These are phyloP conservation scores for Sclerotiophoma versabilis DNA, from an alignment of 2,329 filamentous ascomycete species.

Conservation along the genomic window DNA sequence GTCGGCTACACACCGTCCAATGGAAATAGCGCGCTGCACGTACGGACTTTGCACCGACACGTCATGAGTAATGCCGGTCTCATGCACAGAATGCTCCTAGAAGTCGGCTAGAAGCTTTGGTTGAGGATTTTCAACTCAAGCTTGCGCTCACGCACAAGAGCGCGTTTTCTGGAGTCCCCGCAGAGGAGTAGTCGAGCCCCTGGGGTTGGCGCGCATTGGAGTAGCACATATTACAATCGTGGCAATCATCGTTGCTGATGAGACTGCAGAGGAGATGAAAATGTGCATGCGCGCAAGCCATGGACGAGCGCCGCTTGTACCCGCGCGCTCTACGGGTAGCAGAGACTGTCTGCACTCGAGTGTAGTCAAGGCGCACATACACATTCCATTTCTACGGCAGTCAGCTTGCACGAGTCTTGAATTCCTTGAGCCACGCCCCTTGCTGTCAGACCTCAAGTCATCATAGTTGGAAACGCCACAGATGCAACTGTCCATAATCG, in stretches of 20 bases:
- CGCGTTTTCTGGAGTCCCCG: neutral
- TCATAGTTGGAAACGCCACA: constrained; percentile 16
- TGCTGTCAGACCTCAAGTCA: constrained; percentile 5
- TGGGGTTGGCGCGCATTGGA: neutral
- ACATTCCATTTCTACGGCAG: constrained; percentile 1
- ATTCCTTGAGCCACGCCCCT: neutral
- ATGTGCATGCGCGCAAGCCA: neutral
- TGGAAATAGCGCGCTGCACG: neutral
- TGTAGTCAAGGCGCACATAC: neutral
- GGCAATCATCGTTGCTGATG: neutral
- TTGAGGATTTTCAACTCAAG: constrained; percentile 9
- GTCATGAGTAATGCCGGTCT: constrained; percentile 1
- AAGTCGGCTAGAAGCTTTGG: constrained; percentile 14
- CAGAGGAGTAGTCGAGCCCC: neutral
- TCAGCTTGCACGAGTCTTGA: neutral
- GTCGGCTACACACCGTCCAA: constrained; percentile 5
- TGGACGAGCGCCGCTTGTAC: neutral
- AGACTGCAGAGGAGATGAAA: neutral
- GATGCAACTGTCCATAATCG: constrained; percentile 1
- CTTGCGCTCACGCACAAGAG: constrained; percentile 3
- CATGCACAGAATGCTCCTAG: constrained; percentile 16
- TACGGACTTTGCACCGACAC: constrained; percentile 4
- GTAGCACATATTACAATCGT: neutral
- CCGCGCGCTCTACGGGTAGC: neutral
- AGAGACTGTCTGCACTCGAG: neutral